Conservation (phyloP, 192 early-diverging fungal species). For the Fimicolochytrium jonesii region DNA sequence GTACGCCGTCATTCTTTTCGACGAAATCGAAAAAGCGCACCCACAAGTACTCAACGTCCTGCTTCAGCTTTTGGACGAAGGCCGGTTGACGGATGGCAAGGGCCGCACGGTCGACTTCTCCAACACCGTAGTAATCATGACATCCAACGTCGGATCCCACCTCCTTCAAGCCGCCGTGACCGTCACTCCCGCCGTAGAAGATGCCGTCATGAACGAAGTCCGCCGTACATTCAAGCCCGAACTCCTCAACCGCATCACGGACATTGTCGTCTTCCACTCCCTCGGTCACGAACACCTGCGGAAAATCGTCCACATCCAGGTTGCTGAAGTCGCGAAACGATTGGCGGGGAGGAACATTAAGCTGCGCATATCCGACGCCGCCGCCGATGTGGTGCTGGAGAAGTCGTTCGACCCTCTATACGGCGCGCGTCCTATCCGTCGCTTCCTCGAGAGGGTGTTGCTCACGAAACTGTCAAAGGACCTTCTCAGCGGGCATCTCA, state of each 20-base stretch:
- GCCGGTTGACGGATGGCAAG: constrained; percentile 89
- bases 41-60: constrained; percentile 86
- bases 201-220: constrained; percentile 78
- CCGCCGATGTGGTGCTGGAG: constrained; percentile 70
- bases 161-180: constrained; percentile 43
- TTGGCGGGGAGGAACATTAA: constrained; percentile 73
- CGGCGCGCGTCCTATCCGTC: constrained; percentile 88
- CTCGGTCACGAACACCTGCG: constrained; percentile 54
- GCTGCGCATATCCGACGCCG: constrained; percentile 63
- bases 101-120: constrained; percentile 91
- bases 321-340: constrained; percentile 58
- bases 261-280: constrained; percentile 83
- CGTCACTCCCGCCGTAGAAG: constrained; percentile 14
- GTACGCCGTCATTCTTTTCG: constrained; percentile 92
- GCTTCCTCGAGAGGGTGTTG: constrained; percentile 81
- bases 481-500: constrained; percentile 61
- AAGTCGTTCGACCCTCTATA: constrained; percentile 88
- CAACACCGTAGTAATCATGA: constrained; percentile 95
- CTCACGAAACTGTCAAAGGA: constrained; percentile 76
- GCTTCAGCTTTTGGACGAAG: constrained; percentile 96
- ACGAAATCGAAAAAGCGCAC: constrained; percentile 99
- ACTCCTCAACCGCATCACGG: constrained; percentile 94
- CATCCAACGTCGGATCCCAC: constrained; percentile 78
- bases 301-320: constrained; percentile 70
- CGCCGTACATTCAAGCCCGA: constrained; percentile 80